These are phyloP conservation scores for Davidsoniella virescens DNA, from an alignment of 2,329 filamentous ascomycete genomes.

Conservation along the genomic window DNA sequence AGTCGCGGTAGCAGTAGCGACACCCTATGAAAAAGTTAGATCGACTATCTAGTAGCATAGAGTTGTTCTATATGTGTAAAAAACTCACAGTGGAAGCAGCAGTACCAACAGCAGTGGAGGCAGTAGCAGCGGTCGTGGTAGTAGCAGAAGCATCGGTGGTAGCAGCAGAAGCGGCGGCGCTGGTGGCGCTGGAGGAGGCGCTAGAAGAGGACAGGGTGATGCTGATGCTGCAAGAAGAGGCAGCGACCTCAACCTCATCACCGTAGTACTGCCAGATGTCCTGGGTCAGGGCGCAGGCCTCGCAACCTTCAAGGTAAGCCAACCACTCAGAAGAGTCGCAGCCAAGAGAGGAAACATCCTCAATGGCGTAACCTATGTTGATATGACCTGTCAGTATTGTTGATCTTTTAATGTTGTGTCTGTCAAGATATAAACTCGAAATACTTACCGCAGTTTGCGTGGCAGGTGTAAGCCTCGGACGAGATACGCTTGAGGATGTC, in stretches of 20 bases:
- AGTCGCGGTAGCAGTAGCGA: background rate
- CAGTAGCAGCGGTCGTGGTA: background rate
- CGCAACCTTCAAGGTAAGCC: conserved; percentile 26
- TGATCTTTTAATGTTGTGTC: background rate
- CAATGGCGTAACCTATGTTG: conserved; percentile 19
- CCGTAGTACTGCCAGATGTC: conserved; percentile 31
- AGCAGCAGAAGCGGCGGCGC: background rate
- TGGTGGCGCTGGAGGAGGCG: background rate
- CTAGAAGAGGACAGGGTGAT: background rate
- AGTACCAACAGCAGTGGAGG: background rate
- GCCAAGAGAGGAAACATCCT: conserved; percentile 16
- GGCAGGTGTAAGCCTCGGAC: conserved; percentile 23
- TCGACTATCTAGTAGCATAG: background rate
- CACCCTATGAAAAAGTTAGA: conserved; percentile 1
- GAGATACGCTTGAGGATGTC: conserved; percentile 3
- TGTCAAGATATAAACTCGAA: background rate
- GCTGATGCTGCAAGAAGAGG: conserved; percentile 20
- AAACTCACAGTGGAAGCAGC: conserved; percentile 6
- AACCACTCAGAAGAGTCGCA: conserved; percentile 24
- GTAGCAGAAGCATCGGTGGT: background rate
- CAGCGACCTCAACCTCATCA: conserved; percentile 21
- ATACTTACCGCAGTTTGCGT: conserved; percentile 33
- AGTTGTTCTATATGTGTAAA: background rate
- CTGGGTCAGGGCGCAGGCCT: conserved; percentile 26
- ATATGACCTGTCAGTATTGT: background rate